phyloP scores from a whole-genome alignment of 2,329 filamentous ascomycete species.

The Aspergillus fischeri region DNA sequence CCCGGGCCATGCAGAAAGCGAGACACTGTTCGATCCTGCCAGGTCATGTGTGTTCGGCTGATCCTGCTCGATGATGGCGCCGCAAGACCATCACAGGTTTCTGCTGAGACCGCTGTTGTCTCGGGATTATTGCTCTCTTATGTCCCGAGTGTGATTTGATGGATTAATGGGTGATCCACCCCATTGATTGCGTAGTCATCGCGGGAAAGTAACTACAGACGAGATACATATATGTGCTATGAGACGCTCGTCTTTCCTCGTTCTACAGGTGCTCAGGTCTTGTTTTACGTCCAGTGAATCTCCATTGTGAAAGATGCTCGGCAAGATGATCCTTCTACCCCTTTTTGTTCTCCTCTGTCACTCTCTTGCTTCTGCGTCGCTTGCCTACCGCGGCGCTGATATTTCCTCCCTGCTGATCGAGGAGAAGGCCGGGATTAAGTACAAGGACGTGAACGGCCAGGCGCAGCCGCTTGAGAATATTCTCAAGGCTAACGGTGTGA shows the following conservation, averaged over 20 bases:
- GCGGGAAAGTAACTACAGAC: too few species aligned
- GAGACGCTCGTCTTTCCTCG: not conserved
- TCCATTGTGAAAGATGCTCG: not conserved
- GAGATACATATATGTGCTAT: not conserved
- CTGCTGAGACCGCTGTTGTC: not conserved
- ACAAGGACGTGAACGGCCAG: slow-evolving; percentile 54
- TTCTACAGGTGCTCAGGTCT: not conserved
- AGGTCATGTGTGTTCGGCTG: not conserved
- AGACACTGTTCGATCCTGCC: not conserved
- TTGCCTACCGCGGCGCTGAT: slow-evolving; percentile 64
- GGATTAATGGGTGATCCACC: not conserved
- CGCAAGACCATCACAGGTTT: not conserved
- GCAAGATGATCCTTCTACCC: slow-evolving; percentile 6
- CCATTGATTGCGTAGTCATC: not conserved
- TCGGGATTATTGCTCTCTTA: not conserved
- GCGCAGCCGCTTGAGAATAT: slow-evolving; percentile 59
- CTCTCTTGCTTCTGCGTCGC: slow-evolving; percentile 35
- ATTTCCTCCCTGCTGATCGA: slow-evolving; percentile 65
- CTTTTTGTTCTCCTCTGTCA: slow-evolving; percentile 14
- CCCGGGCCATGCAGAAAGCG: not conserved
- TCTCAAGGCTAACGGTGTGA: slow-evolving; percentile 58
- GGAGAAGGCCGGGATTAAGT: slow-evolving; percentile 58
- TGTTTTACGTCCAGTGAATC: not conserved
- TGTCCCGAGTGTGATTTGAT: not conserved
- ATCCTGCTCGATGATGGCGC: not conserved